A percentile compares a stretch with the other conserved stretches of the same genome.
These are phyloP conservation scores for Suhomyces sp. DNA, from an alignment of 805 yeast genomes.

Conservation along the genomic window DNA sequence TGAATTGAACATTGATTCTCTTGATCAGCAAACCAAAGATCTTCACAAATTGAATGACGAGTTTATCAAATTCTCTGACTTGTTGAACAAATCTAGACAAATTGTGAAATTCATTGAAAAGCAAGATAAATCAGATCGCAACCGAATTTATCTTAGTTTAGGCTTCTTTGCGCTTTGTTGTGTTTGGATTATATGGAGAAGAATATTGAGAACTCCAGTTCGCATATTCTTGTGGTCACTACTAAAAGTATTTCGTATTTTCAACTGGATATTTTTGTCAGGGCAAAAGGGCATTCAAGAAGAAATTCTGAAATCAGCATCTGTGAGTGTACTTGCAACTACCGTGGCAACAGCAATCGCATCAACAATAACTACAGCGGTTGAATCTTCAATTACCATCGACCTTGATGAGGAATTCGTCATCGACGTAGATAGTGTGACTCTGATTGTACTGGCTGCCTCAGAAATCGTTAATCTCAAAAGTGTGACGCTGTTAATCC, in stretches of 20 bases:
- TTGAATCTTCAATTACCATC: background rate
- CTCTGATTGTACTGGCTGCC: too few species aligned
- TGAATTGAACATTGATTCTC: conserved; percentile 48
- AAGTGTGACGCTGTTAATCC: too few species aligned
- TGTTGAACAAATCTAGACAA: conserved; percentile 42
- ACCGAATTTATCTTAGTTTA: conserved; percentile 47
- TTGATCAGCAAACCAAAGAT: conserved; percentile 47
- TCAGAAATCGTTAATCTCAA: too few species aligned
- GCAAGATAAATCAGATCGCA: conserved; percentile 49
- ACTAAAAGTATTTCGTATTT: conserved; percentile 31
- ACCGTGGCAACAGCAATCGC: background rate
- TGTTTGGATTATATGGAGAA: conserved; percentile 50
- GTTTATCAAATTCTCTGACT: conserved; percentile 38
- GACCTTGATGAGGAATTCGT: conserved; percentile 3
- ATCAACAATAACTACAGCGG: background rate
- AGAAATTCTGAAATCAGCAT: too few species aligned
- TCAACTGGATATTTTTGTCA: conserved; percentile 12
- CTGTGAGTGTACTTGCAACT: background rate
- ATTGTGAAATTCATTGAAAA: conserved; percentile 53
- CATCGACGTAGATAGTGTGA: conserved; percentile 1
- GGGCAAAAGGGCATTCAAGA: too few species aligned
- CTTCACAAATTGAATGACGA: conserved; percentile 41
- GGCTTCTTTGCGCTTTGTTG: conserved; percentile 47
- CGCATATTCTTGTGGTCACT: conserved; percentile 47
- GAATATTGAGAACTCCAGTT: conserved; percentile 47